Base-by-base conservation (phyloP, 345 rosid species). In the Linum usitatissimum region DNA sequence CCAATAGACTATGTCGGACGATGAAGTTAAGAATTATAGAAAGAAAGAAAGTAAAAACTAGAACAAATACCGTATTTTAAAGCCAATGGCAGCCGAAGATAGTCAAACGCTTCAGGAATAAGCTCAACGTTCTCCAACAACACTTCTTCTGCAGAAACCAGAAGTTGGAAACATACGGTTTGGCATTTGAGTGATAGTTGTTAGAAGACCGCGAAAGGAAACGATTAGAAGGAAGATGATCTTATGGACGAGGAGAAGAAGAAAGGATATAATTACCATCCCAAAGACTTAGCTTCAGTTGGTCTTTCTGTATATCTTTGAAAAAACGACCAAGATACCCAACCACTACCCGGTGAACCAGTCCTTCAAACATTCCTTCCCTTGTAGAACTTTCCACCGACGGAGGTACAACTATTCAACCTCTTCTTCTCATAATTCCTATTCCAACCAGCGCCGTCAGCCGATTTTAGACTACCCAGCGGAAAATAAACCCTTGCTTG, bases 31-130 rank as follows among this genome's bases (percentile, higher is more conserved):
- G 3, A 42, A n/a, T n/a, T n/a, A n/a, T 13, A 42, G 2, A 9
- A 42, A 42, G 36, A 9, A 42, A 42, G n/a, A n/a, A n/a, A n/a
- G n/a, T n/a, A n/a, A n/a, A n/a, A n/a, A n/a, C 49, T 42, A 8
- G 12, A 42, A 42, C 15, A 30, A 13, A 63, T 70, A 83, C 94
- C 96, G 72, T 84, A 86, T 71, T 85, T 85, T 34, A 91, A 80
- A 64, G 92, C 84, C 23, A 88, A 79, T 4, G 98, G 96, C 31
- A 88, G 71, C 76, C 83, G 95, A 57, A 91, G 84, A 76, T 84
- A 86, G 71, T 91, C 98, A 53, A 91, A 91, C 59, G 98, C 95
- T 64, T 88, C 96, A 9, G 84, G 90, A 75, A 79, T 83, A 28
- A 91, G 82, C 20, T 91, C 87, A 42, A 86, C 87, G 68, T 86